These are phyloP conservation scores for Clarireedia sp. DNA, from an alignment of 2,329 filamentous ascomycete genomes.

Conservation along the genomic window DNA sequence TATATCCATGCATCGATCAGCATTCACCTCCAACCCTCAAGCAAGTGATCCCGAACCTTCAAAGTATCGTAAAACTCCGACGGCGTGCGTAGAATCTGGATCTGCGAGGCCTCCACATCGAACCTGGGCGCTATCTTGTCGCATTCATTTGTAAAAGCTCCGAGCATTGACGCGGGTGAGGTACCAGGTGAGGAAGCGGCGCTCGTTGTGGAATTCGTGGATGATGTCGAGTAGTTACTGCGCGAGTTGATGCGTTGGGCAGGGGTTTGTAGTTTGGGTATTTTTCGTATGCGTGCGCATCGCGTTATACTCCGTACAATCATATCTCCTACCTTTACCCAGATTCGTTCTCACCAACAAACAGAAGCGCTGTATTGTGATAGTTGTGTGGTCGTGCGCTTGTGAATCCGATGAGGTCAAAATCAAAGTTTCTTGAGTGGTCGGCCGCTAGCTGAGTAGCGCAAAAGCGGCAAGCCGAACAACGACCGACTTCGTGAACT, in stretches of 20 bases:
- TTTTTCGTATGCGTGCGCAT: constrained; percentile 27
- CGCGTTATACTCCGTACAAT: constrained; percentile 30
- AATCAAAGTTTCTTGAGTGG: background rate
- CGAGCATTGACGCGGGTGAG: constrained; percentile 48
- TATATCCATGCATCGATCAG: constrained; percentile 33
- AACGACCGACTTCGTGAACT: constrained; percentile 8
- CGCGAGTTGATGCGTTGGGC: constrained; percentile 17
- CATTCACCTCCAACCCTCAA: background rate
- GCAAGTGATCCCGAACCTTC: constrained; percentile 51
- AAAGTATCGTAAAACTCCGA: constrained; percentile 85
- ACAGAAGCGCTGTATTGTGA: background rate
- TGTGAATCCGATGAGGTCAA: background rate
- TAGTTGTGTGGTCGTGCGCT: background rate
- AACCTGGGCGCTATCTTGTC: constrained; percentile 89
- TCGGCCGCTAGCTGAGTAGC: constrained; percentile 10
- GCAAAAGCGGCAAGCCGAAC: constrained; percentile 17
- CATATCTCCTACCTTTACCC: constrained; percentile 22
- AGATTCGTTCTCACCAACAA: background rate
- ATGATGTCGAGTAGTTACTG: constrained; percentile 26
- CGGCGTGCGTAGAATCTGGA: constrained; percentile 71
- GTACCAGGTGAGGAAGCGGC: constrained; percentile 9
- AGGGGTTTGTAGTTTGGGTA: constrained; percentile 19
- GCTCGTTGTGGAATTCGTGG: constrained; percentile 16
- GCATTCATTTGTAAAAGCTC: constrained; percentile 61
- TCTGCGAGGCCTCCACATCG: constrained; percentile 71